Evolutionary conservation across 768 basidiomycete species (phyloP).

Genomic region (Naganishia antarctica): DNA sequence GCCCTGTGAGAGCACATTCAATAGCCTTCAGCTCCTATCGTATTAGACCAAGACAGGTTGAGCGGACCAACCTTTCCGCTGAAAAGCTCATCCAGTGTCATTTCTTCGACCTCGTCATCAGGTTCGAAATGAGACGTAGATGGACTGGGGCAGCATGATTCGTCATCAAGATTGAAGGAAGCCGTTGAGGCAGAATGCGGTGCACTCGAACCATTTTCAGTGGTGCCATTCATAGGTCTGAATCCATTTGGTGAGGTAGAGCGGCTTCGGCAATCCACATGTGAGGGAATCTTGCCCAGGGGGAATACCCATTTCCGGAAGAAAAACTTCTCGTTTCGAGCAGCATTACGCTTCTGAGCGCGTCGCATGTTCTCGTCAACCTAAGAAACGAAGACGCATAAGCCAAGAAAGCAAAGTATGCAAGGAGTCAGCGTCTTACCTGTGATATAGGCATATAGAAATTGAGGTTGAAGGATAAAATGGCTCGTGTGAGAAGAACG

Average conservation of each 20-base stretch:
- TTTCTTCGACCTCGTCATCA: conserved; percentile 75
- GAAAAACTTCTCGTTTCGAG: conserved; percentile 68
- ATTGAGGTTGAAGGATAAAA: conserved; percentile 83
- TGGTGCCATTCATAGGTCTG: conserved; percentile 45
- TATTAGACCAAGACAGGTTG: background rate
- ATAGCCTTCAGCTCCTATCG: background rate
- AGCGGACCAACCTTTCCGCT: conserved; percentile 68
- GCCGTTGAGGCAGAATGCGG: conserved; percentile 16
- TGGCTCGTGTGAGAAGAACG: conserved; percentile 87
- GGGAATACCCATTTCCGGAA: conserved; percentile 84
- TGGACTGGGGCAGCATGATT: conserved; percentile 9
- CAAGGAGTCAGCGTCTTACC: conserved; percentile 52
- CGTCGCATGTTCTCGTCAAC: conserved; percentile 95
- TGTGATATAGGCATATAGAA: conserved; percentile 97
- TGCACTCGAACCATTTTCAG: conserved; percentile 5
- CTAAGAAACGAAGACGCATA: conserved; percentile 51
- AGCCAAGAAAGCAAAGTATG: background rate
- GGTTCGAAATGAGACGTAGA: background rate
- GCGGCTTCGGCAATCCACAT: conserved; percentile 41
- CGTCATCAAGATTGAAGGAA: conserved; percentile 6
- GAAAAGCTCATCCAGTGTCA: conserved; percentile 86
- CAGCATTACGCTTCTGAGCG: conserved; percentile 79
- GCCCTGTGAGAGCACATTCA: conserved; percentile 52
- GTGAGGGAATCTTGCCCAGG: conserved; percentile 49
- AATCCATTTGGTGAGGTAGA: conserved; percentile 20